Evolutionary conservation across 2,329 filamentous ascomycete species (phyloP), one percentile per base, ranked within the genome.

Genomic region (Cercospora brassicicola): DNA sequence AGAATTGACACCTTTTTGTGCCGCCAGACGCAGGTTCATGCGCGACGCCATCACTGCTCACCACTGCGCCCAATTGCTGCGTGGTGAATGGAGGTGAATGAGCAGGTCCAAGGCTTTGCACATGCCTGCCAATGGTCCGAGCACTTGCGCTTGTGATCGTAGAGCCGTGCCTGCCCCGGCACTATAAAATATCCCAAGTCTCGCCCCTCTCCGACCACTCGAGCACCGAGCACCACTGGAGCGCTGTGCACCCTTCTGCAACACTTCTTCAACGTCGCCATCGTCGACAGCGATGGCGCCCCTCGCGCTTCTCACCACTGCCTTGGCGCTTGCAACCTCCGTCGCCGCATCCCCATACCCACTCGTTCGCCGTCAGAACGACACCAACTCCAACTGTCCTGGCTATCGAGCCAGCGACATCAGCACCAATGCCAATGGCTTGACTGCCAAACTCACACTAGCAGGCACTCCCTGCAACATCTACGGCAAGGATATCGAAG

Each of bases 391-490:
- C 15, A 60, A 69, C 4, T 93, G 91, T 74, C 89, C 89, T 0
- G 90, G 91, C 13, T 93, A 93, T 80, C 83, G 76, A 30, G 90
- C 89, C 1, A 85, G 84, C 18, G 87, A 90, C 75, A 82, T 92
- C 13, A 77, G 82, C 62, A 79, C 83, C 61, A 86, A 81, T 0
- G 75, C 78, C 39, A 82, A 81, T 60, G 87, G 87, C 8, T 80
- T 95, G 63, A 91, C 87, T 0, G 93, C 92, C 1, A 85, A 90
- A 71, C 82, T 96, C 59, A 84, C 80, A 2, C 84, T 96, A 10
- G 90, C 90, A 7, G 92, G 91, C 0, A 74, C 82, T 9, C 83
- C 89, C 5, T 90, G 88, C 78, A 86, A 89, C 74, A 80, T 81
- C 15, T 90, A 88, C 72, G 87, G 88, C 59, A 81, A 81, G 2